Percentiles rank a stretch among this genome's conserved stretches.
Evolutionary conservation across 345 rosid genomes (phyloP).

Genomic region (Rhodomyrtus tomentosa): DNA sequence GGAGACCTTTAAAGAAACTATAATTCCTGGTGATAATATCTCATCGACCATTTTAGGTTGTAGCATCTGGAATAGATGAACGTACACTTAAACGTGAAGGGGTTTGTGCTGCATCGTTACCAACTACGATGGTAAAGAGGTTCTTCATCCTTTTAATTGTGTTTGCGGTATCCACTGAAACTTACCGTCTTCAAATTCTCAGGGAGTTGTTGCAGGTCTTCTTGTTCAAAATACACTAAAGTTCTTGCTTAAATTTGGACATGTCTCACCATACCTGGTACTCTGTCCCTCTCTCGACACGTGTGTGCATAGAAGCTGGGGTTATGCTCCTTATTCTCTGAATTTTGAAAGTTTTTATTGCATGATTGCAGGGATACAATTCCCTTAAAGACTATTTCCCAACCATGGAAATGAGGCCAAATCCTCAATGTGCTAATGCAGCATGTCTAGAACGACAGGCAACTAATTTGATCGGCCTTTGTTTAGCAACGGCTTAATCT

Average conservation of each 20-base stretch:
- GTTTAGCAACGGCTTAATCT: background rate
- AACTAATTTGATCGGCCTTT: constrained; percentile 6
- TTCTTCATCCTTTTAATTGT: background rate
- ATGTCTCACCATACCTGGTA: constrained; percentile 88
- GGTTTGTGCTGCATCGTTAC: constrained; percentile 94
- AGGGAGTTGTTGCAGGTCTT: constrained; percentile 97
- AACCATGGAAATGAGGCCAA: constrained; percentile 93
- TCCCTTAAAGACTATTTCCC: constrained; percentile 95
- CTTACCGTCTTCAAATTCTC: constrained; percentile 6
- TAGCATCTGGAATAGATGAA: constrained; percentile 96
- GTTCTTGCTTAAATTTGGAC: constrained; percentile 72
- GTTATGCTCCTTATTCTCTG: background rate
- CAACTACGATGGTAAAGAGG: constrained; percentile 69
- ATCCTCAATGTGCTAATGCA: constrained; percentile 84
- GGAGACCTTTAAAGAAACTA: background rate
- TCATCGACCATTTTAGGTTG: constrained; percentile 36
- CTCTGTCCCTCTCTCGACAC: background rate
- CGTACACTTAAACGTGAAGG: constrained; percentile 92
- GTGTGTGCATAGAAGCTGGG: background rate
- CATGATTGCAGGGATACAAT: constrained; percentile 66
- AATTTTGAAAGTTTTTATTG: constrained; percentile 1
- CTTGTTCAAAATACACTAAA: constrained; percentile 88
- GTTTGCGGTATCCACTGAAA: background rate
- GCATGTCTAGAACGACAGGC: constrained; percentile 94
- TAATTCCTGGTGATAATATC: background rate